Evolutionary conservation across 257 asterid genomes (phyloP).

Genomic region (Haberlea rhodopensis): DNA sequence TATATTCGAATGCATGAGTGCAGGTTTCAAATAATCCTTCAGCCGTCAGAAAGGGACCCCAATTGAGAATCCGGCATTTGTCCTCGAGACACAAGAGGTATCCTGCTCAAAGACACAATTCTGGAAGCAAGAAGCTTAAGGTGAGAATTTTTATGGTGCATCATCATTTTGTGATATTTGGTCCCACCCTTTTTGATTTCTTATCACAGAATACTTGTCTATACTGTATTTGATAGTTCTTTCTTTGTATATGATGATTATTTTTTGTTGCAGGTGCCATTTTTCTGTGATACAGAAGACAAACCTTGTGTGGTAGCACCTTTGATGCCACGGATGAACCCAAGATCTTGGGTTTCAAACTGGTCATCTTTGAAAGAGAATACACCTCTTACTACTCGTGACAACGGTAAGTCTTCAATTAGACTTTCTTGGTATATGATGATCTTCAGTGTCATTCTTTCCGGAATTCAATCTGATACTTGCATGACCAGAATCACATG

Average conservation of each 20-base stretch:
- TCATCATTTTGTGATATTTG: neutral
- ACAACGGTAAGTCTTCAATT: conserved; percentile 20
- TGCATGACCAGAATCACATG: neutral
- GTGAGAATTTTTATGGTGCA: too few species aligned
- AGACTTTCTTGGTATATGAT: neutral
- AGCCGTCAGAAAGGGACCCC: conserved; percentile 13
- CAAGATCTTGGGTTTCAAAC: conserved; percentile 27
- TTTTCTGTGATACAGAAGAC: conserved; percentile 28
- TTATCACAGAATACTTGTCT: neutral
- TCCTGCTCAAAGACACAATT: conserved; percentile 20
- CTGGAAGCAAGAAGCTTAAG: conserved; percentile 28
- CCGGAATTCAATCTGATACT: neutral
- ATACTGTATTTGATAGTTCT: neutral
- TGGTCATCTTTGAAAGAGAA: neutral
- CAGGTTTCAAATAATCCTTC: conserved; percentile 21
- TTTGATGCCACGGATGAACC: conserved; percentile 30
- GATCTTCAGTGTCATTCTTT: conserved; percentile 2
- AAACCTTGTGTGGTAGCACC: conserved; percentile 19
- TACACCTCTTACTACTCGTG: conserved; percentile 7
- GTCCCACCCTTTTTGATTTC: neutral
- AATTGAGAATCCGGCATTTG: conserved; percentile 26
- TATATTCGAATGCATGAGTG: conserved; percentile 5
- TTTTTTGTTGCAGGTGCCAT: conserved; percentile 33
- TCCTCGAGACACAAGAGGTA: conserved; percentile 24
- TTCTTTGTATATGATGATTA: neutral